Conservation (phyloP, 495 filamentous ascomycete species). For the Aspergillus incahuasiensis region DNA sequence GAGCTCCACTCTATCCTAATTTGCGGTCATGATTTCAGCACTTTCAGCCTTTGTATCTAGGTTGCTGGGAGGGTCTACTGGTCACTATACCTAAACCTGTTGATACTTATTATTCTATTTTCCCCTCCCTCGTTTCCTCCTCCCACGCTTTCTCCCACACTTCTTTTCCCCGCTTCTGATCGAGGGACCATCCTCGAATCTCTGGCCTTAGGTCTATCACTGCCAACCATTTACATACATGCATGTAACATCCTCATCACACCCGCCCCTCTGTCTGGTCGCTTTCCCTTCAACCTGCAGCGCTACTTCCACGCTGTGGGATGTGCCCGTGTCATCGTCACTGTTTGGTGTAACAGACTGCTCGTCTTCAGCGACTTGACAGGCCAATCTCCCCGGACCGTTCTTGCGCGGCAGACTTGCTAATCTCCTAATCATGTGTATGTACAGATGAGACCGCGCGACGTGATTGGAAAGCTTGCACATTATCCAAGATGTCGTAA, state of each 20-base stretch:
- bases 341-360: constrained; percentile 39
- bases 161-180: constrained; percentile 28
- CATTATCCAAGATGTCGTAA: constrained; percentile 50
- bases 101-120: constrained; percentile 20
- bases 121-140: constrained; percentile 10
- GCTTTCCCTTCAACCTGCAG: constrained; percentile 29
- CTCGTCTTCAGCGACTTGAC: constrained; percentile 33
- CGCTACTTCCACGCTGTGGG: constrained; percentile 35
- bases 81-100: constrained; percentile 28
- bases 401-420: constrained; percentile 37
- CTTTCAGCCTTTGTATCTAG: constrained; percentile 22
- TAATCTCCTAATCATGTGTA: constrained; percentile 40
- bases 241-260: constrained; percentile 22
- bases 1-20: constrained; percentile 18
- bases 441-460: constrained; percentile 41
- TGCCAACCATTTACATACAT: constrained; percentile 17
- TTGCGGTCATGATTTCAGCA: constrained; percentile 18
- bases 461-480: constrained; percentile 36
- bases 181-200: constrained; percentile 19
- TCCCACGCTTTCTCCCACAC: neutral
- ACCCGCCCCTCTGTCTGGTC: constrained; percentile 25
- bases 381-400: constrained; percentile 30
- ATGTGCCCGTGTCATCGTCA: constrained; percentile 44
- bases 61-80: constrained; percentile 19
- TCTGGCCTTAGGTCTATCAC: constrained; percentile 14